Evolutionary conservation across 176 grass and related monocot genomes (phyloP), one percentile per base, ranked within the genome.

Genomic region (Oropetium thomaeum): DNA sequence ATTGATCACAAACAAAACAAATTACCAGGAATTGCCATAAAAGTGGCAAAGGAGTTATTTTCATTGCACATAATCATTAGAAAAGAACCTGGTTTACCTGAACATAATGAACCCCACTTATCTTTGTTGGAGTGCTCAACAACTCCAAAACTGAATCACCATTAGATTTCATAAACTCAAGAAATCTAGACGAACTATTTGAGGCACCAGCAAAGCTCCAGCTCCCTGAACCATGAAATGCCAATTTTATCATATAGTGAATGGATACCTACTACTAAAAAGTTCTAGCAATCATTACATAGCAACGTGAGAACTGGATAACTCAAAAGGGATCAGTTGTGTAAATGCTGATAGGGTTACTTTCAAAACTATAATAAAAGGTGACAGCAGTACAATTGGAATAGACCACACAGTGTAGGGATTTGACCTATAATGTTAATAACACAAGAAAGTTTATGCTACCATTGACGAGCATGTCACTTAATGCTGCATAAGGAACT

Each of bases 81-180:
- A 57, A 75, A 55, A 25, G 10, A 62, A 23, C 6, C 61, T 38
- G 0, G 42, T 47, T 77, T 87, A 99, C 96, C 92, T 89, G 89
- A 88, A 99, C 84, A 86, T 99, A 96, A 70, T 99, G 96, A 33
- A 99, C 92, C 39, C 96, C 96, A 2, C 89, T 93, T 88, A 99
- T 95, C 82, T 96, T 99, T 88, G 96, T 92, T 7, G 96, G 85
- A 39, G 85, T 90, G 78, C 92, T 99, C 69, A 99, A 66, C 78
- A 99, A 86, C 80, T 99, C 96, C 70, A 99, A 82, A 81, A 96
- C 89, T 7, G 89, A 95, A 48, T 84, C 82, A 62, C 96, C 91
- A 68, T 90, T 83, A 80, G 83, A 74, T 90, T 89, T 83, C 53
- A 63, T 62, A 73, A 93, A 99, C 79, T 99, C 89, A 79, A 99